These are phyloP conservation scores for Dillenia suffruticosa DNA, from an alignment of 164 flowering plant genomes.

Conservation along the genomic window DNA sequence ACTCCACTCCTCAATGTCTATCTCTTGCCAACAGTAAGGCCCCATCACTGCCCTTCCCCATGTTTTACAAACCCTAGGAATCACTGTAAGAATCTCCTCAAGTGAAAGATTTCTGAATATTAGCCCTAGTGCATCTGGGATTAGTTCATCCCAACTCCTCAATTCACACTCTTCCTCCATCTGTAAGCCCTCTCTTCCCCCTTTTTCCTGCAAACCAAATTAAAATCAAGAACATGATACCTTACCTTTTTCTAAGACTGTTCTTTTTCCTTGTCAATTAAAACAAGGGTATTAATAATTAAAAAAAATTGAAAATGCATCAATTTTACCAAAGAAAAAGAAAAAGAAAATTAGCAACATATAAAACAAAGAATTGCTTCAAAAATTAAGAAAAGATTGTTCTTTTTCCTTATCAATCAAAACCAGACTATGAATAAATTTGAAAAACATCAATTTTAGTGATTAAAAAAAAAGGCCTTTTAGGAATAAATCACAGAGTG, in stretches of 20 bases:
- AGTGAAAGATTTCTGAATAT: conserved; percentile 71
- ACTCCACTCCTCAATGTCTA: conserved; percentile 86
- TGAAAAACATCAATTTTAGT: too few species aligned
- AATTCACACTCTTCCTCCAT: conserved; percentile 48
- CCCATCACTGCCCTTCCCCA: conserved; percentile 69
- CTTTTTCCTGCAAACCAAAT: background rate
- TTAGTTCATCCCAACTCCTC: conserved; percentile 71
- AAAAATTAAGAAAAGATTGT: background rate
- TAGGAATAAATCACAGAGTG: too few species aligned
- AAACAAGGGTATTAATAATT: background rate
- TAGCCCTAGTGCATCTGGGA: conserved; percentile 75
- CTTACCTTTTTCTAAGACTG: background rate
- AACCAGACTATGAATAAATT: too few species aligned
- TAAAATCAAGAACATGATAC: background rate
- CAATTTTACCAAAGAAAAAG: background rate
- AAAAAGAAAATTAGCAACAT: background rate
- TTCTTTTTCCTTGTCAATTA: background rate
- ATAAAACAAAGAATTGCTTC: background rate
- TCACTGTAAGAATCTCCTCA: conserved; percentile 58
- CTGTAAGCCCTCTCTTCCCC: background rate
- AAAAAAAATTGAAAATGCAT: too few species aligned
- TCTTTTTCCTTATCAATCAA: background rate
- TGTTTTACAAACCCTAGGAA: conserved; percentile 86
- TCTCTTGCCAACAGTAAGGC: conserved; percentile 97
- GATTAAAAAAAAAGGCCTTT: too few species aligned